Evolutionary conservation across 495 filamentous ascomycete species (phyloP).

Genomic region (Usnea hakonensis): DNA sequence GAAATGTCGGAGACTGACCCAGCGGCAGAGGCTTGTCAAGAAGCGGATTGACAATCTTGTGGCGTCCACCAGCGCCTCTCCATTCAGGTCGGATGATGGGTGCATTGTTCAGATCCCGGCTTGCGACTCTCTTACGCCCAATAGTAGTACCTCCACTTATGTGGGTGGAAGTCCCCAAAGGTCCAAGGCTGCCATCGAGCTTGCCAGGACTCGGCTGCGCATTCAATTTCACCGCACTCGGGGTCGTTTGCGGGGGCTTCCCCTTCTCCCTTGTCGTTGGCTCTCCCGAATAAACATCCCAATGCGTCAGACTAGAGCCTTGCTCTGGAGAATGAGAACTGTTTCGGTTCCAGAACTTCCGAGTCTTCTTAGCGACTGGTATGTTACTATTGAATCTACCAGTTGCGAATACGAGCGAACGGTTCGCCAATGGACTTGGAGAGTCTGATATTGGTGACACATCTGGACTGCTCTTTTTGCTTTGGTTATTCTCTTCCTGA

Average conservation of each 20-base stretch:
- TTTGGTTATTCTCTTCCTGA: slow-evolving; percentile 5
- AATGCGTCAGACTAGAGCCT: slow-evolving; percentile 29
- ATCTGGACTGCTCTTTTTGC: slow-evolving; percentile 31
- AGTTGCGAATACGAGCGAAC: slow-evolving; percentile 4
- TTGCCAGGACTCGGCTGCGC: slow-evolving; percentile 15
- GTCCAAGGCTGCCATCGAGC: slow-evolving; percentile 5
- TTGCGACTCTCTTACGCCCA: slow-evolving; percentile 22
- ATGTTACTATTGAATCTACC: slow-evolving; percentile 22
- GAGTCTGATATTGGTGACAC: slow-evolving; percentile 42
- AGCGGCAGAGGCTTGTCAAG: slow-evolving; percentile 24
- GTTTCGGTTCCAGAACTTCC: slow-evolving; percentile 21
- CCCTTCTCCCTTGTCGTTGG: slow-evolving; percentile 35
- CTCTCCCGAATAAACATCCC: slow-evolving; percentile 46
- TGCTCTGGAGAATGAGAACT: slow-evolving; percentile 18
- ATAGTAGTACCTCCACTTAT: slow-evolving; percentile 24
- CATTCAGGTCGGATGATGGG: slow-evolving; percentile 37
- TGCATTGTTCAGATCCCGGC: slow-evolving; percentile 25
- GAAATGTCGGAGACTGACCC: slow-evolving; percentile 22
- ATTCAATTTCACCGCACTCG: slow-evolving; percentile 22
- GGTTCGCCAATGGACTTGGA: slow-evolving; percentile 15
- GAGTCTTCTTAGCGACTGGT: slow-evolving; percentile 23
- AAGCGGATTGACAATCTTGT: slow-evolving; percentile 35
- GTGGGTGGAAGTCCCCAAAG: slow-evolving; percentile 21
- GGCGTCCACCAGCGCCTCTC: slow-evolving; percentile 45
- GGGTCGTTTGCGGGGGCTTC: slow-evolving; percentile 24